Conservation (phyloP, 1,139 yeast species). For the Geotrichum europaeum region DNA sequence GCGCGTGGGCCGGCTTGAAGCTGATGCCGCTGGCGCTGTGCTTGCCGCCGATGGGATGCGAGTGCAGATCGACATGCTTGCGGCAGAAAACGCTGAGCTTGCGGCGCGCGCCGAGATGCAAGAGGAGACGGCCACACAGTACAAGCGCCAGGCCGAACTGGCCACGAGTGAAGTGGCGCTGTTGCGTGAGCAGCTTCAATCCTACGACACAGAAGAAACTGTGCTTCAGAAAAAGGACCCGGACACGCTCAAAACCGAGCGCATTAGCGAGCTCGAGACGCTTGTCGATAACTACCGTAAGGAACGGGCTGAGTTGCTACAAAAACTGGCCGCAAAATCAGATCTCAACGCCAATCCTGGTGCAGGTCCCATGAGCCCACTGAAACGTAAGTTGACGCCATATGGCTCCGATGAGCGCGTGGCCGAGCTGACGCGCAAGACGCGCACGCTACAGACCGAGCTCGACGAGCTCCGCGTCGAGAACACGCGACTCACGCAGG, state of each 20-base stretch:
- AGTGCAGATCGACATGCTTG: constrained; percentile 33
- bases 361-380: constrained; percentile 3
- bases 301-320: constrained; percentile 46
- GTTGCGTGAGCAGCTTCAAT: constrained; percentile 45
- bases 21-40: constrained; percentile 30
- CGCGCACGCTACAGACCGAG: constrained; percentile 30
- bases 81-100: constrained; percentile 35
- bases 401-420: constrained; percentile 35
- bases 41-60: constrained; percentile 30
- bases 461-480: constrained; percentile 23
- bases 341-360: constrained; percentile 18
- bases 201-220: constrained; percentile 35
- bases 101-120: constrained; percentile 33
- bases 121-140: constrained; percentile 38
- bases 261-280: constrained; percentile 43
- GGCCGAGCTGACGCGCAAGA: constrained; percentile 31
- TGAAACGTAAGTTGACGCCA: constrained; percentile 16
- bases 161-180: constrained; percentile 58
- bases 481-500: constrained; percentile 25
- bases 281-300: constrained; percentile 53
- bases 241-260: constrained; percentile 25
- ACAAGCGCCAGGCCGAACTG: constrained; percentile 50
- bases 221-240: constrained; percentile 23
- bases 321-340: constrained; percentile 34
- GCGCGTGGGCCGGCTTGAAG: constrained; percentile 33